Percentiles rank a stretch among this genome's conserved stretches.
These are phyloP conservation scores for Somion occarium DNA, from an alignment of 1,284 basidiomycete genomes.

Conservation along the genomic window DNA sequence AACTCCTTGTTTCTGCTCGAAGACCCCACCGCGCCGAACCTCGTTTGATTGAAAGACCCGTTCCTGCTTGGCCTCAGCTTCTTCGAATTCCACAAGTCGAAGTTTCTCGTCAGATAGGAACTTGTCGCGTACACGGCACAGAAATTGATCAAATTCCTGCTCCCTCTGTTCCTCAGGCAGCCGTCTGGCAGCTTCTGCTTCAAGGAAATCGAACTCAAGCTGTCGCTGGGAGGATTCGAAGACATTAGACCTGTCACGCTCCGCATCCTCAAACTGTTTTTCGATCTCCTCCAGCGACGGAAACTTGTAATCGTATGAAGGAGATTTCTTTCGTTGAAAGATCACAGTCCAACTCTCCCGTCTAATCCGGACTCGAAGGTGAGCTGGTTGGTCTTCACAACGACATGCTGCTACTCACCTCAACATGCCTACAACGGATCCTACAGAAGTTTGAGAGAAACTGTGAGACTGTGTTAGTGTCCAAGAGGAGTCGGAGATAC, in stretches of 20 bases:
- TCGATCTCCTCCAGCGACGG: constrained; percentile 2
- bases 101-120: not conserved
- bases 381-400: no score
- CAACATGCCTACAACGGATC: no score
- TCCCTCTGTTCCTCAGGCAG: not conserved
- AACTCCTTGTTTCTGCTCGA: not conserved
- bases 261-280: not conserved
- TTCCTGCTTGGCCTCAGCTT: not conserved
- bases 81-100: not conserved
- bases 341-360: not conserved
- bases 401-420: no score
- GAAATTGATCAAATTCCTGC: not conserved
- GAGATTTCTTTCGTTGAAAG: not conserved
- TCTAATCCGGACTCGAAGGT: not conserved
- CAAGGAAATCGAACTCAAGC: not conserved
- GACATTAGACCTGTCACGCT: not conserved
- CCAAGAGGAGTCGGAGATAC: no score
- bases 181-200: not conserved
- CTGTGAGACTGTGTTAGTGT: no score
- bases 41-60: not conserved
- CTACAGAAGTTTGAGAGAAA: no score
- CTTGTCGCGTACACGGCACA: not conserved
- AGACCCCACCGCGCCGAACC: not conserved
- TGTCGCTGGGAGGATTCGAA: not conserved
- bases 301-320: not conserved